phyloP scores from a whole-genome alignment of 2,329 filamentous ascomycete species.

The Capronia coronata region DNA sequence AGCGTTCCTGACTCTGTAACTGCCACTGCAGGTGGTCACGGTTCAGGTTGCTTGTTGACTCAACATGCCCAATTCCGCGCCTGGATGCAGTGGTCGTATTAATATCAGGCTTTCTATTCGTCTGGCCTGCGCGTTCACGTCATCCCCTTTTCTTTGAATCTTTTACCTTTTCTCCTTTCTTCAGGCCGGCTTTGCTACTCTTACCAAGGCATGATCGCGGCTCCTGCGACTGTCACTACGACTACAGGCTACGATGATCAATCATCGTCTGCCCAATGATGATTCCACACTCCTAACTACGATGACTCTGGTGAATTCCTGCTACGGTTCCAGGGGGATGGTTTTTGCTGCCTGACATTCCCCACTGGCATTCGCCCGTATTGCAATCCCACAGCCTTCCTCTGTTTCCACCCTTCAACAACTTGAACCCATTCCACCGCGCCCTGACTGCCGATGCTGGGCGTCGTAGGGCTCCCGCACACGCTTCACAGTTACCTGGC shows the following conservation, averaged over 20 bases:
- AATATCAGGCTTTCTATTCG: too few species aligned
- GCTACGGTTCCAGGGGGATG: background rate
- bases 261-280: background rate
- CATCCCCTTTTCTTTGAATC: background rate
- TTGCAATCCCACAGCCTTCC: slow-evolving; percentile 5
- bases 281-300: background rate
- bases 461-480: background rate
- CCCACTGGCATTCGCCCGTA: background rate
- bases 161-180: background rate
- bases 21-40: too few species aligned
- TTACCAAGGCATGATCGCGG: too few species aligned
- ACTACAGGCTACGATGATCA: background rate
- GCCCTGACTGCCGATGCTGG: background rate
- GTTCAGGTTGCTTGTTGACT: too few species aligned
- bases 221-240: background rate
- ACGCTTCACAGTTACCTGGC: background rate
- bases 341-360: background rate
- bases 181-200: too few species aligned
- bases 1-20: too few species aligned
- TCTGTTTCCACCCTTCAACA: slow-evolving; percentile 1
- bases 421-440: background rate
- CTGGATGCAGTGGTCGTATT: background rate
- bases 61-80: too few species aligned
- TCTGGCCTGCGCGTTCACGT: background rate
- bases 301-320: background rate